phyloP scores from a whole-genome alignment of 2,329 filamentous ascomycete species.

The Penicillium sp. region DNA sequence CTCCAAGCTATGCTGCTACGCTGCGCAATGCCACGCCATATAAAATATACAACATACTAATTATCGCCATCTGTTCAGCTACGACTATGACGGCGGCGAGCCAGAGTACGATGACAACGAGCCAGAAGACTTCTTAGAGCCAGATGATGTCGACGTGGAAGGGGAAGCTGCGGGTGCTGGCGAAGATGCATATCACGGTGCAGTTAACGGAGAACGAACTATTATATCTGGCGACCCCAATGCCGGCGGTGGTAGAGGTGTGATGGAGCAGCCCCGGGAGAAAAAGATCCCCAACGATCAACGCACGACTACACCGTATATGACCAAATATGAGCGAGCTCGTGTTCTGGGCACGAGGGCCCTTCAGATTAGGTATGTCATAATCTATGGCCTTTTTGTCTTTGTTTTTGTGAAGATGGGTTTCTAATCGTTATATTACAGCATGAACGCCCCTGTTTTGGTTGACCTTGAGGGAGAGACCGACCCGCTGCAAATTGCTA shows the following conservation, averaged over 20 bases:
- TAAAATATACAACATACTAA: conserved; percentile 14
- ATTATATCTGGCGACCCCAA: conserved; percentile 51
- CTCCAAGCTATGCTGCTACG: background rate
- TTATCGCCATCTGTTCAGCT: conserved; percentile 30
- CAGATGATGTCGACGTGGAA: conserved; percentile 53
- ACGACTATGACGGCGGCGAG: conserved; percentile 57
- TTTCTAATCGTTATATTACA: conserved; percentile 34
- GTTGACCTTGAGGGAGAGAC: conserved; percentile 97
- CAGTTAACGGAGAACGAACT: conserved; percentile 37
- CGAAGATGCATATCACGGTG: conserved; percentile 36
- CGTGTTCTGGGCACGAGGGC: conserved; percentile 90
- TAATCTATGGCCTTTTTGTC: background rate
- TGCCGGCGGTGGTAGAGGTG: conserved; percentile 48
- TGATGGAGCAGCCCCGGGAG: conserved; percentile 57
- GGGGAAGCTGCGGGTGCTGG: conserved; percentile 36
- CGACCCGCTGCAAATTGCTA: conserved; percentile 92
- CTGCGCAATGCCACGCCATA: background rate
- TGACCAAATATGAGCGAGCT: conserved; percentile 98
- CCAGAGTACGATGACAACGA: conserved; percentile 65
- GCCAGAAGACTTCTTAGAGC: conserved; percentile 54
- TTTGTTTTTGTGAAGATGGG: background rate
- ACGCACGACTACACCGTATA: conserved; percentile 90
- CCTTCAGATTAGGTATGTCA: conserved; percentile 81
- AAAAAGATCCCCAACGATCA: conserved; percentile 90
- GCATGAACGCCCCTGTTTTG: conserved; percentile 95